Percentiles rank a stretch among this genome's conserved stretches.
These are phyloP conservation scores for Sporothrix inflata DNA, from an alignment of 2,329 filamentous ascomycete genomes.

Conservation along the genomic window DNA sequence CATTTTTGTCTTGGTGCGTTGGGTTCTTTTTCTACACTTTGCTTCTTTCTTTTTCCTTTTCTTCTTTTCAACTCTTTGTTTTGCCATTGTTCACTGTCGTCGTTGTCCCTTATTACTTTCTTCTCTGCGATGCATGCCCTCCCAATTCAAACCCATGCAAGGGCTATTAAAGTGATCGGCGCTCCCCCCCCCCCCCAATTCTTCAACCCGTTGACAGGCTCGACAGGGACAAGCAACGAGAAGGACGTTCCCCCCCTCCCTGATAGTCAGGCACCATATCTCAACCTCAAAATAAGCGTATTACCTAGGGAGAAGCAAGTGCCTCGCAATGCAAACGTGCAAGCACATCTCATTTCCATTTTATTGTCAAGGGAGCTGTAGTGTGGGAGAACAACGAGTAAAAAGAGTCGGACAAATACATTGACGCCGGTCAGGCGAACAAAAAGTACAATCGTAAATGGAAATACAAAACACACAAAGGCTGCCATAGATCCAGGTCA, in stretches of 20 bases:
- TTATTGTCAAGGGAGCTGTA: too few relatives aligned
- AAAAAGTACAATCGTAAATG: background rate
- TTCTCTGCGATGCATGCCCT: too few relatives aligned
- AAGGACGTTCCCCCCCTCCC: background rate
- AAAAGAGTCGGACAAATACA: background rate
- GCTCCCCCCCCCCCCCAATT: background rate
- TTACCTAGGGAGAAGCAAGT: background rate
- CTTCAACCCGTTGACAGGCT: background rate
- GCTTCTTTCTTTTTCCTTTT: too few relatives aligned
- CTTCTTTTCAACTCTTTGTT: too few relatives aligned
- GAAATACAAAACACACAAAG: background rate
- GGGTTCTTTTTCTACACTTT: background rate
- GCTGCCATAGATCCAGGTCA: background rate
- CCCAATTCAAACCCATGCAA: background rate
- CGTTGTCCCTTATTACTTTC: too few relatives aligned
- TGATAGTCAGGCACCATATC: constrained; percentile 1
- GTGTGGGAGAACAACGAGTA: background rate
- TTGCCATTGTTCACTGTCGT: too few relatives aligned
- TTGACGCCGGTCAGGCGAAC: background rate
- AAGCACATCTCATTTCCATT: background rate
- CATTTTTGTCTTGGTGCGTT: background rate
- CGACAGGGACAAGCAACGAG: background rate
- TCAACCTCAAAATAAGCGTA: background rate
- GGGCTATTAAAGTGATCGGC: constrained; percentile 11
- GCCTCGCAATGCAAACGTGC: background rate